These are phyloP conservation scores for Cercospora zeina DNA, from an alignment of 2,329 filamentous ascomycete genomes.

Conservation along the genomic window DNA sequence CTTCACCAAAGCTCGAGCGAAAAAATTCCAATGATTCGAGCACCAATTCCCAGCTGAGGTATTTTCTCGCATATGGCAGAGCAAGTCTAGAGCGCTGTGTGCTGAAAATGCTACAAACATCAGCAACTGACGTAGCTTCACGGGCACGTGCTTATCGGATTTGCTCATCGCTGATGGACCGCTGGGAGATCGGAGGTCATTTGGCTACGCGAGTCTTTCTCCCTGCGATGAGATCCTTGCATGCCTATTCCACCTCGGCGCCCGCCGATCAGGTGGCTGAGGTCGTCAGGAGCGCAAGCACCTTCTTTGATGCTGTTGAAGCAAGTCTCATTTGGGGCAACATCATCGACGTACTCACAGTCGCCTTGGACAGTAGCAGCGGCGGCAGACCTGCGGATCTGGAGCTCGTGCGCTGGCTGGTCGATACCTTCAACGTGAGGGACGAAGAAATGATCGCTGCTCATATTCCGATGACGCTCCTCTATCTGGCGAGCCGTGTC, in stretches of 20 bases:
- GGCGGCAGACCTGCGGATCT: slow-evolving; percentile 53
- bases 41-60: slow-evolving; percentile 57
- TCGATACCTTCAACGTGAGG: slow-evolving; percentile 84
- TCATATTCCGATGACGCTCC: slow-evolving; percentile 71
- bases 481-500: slow-evolving; percentile 44
- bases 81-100: slow-evolving; percentile 72
- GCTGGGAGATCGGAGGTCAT: slow-evolving; percentile 92
- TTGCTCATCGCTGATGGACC: slow-evolving; percentile 93
- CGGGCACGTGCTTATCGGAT: slow-evolving; percentile 84
- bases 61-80: slow-evolving; percentile 80
- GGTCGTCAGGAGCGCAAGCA: slow-evolving; percentile 86
- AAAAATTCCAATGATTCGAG: slow-evolving; percentile 53
- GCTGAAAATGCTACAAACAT: slow-evolving; percentile 69
- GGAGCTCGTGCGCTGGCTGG: slow-evolving; percentile 74
- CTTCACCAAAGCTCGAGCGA: slow-evolving; percentile 29
- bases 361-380: slow-evolving; percentile 17
- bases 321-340: slow-evolving; percentile 78
- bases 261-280: slow-evolving; percentile 75
- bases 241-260: slow-evolving; percentile 67
- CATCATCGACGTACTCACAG: slow-evolving; percentile 31
- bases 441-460: slow-evolving; percentile 94
- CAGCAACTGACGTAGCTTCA: slow-evolving; percentile 60
- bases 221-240: slow-evolving; percentile 77
- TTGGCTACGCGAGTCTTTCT: slow-evolving; percentile 88
- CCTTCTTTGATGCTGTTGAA: slow-evolving; percentile 97